Percentiles rank a stretch among this genome's conserved stretches.
phyloP scores from a whole-genome alignment of 2,329 filamentous ascomycete species.

The Trichoderma gracile region DNA sequence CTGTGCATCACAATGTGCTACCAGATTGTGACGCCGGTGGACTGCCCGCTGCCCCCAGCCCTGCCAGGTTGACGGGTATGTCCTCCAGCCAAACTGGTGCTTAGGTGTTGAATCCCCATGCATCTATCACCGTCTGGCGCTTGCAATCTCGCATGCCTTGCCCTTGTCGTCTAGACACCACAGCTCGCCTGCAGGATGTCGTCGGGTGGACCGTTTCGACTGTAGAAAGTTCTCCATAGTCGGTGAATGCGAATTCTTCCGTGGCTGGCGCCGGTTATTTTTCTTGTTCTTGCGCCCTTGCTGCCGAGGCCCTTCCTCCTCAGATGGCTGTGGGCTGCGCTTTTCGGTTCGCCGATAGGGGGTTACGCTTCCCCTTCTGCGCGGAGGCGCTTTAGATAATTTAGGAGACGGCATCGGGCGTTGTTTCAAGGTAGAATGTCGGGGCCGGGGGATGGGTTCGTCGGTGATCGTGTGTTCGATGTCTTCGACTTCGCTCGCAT shows the following conservation, averaged over 20 bases:
- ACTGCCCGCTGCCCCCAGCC: constrained; percentile 22
- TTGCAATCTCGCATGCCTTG: not conserved
- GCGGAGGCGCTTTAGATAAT: not conserved
- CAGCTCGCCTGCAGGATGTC: not conserved
- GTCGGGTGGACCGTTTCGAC: constrained; percentile 1
- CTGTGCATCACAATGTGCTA: not conserved
- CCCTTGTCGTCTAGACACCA: constrained; percentile 8
- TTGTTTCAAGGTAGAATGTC: not conserved
- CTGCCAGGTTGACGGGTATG: constrained; percentile 21
- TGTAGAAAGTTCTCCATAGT: not conserved
- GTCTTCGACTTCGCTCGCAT: not conserved
- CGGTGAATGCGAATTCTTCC: not conserved
- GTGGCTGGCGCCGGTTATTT: too few species aligned
- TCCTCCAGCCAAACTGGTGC: not conserved
- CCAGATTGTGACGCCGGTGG: not conserved
- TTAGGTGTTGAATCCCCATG: not conserved
- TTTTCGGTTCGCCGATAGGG: not conserved
- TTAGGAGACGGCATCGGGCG: not conserved
- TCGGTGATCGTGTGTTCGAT: not conserved
- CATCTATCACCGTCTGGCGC: not conserved
- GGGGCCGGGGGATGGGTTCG: not conserved
- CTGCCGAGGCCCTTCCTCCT: not conserved
- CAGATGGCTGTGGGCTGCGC: not conserved
- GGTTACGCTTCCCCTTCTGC: not conserved
- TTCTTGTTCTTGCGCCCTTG: not conserved